Evolutionary conservation across 2,329 filamentous ascomycete species (phyloP).

Genomic region (Knoxdaviesia proteae): DNA sequence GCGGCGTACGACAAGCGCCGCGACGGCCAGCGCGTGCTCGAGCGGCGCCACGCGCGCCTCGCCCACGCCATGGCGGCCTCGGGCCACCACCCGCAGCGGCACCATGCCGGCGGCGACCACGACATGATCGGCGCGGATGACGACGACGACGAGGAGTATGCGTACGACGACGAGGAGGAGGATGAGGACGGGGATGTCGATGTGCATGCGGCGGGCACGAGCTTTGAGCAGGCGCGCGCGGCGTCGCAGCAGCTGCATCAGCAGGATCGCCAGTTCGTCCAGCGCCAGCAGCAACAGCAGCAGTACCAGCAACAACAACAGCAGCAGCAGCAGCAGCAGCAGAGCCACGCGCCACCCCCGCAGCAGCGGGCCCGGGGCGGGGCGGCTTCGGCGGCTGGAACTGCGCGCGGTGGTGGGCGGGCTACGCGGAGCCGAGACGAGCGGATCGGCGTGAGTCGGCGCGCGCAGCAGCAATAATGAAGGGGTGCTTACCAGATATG

Average conservation of each 20-base stretch:
- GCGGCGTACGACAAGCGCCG: slow-evolving; percentile 48
- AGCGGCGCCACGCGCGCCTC: slow-evolving; percentile 7
- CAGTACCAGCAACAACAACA: slow-evolving; percentile 6
- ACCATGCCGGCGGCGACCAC: neutral
- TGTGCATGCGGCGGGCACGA: neutral
- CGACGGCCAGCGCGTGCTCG: slow-evolving; percentile 17
- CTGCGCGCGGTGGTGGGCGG: neutral
- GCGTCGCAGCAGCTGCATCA: slow-evolving; percentile 6
- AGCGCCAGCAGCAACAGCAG: slow-evolving; percentile 4
- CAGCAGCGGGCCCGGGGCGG: too few species aligned
- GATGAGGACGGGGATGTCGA: neutral
- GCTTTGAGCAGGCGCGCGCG: neutral
- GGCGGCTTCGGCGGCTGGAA: neutral
- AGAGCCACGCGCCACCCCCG: slow-evolving; percentile 3
- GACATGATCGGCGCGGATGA: neutral
- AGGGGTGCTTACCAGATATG: too few species aligned
- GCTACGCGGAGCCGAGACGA: slow-evolving; percentile 1
- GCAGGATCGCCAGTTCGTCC: slow-evolving; percentile 2
- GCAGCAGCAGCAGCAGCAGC: slow-evolving; percentile 7
- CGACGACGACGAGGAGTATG: neutral
- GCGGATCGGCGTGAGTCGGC: slow-evolving; percentile 2
- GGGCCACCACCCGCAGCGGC: slow-evolving; percentile 5
- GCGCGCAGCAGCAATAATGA: neutral
- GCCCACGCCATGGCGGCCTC: slow-evolving; percentile 3
- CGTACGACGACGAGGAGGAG: neutral